Evolutionary conservation across 208 protist genomes (phyloP).

Genomic region (Acanthamoeba castellanii): DNA sequence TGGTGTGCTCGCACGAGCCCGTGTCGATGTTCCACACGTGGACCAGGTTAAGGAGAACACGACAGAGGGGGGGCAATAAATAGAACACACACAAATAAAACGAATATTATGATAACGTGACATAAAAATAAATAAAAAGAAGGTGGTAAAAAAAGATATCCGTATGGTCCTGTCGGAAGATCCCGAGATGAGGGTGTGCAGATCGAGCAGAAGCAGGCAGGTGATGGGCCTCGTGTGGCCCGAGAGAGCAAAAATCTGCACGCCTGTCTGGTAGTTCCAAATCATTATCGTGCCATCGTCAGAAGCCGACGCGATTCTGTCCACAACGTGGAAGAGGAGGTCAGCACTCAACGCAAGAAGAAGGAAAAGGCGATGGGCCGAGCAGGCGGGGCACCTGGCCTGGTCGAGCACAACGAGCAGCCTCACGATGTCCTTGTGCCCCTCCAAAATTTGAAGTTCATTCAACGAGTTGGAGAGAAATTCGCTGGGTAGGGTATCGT

Average conservation of each 20-base stretch:
- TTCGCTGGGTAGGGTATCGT: background rate
- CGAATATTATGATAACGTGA: background rate
- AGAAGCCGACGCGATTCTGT: conserved; percentile 57
- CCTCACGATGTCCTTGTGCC: conserved; percentile 51
- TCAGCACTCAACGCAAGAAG: background rate
- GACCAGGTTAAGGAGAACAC: background rate
- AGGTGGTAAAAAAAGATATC: conserved; percentile 17
- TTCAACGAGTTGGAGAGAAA: conserved; percentile 55
- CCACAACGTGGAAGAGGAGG: background rate
- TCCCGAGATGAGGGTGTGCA: conserved; percentile 58
- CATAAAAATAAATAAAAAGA: background rate
- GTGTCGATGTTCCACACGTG: conserved; percentile 63
- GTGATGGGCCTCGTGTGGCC: conserved; percentile 68
- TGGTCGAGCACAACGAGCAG: conserved; percentile 32
- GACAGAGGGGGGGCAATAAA: background rate
- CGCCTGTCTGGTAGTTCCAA: conserved; percentile 49
- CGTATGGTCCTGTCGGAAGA: conserved; percentile 68
- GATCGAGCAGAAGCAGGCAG: conserved; percentile 57
- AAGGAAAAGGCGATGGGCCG: too few species aligned
- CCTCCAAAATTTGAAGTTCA: conserved; percentile 44
- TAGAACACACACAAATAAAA: background rate
- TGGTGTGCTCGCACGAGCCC: conserved; percentile 9
- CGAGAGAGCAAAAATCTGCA: conserved; percentile 49
- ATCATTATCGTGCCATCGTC: conserved; percentile 46
- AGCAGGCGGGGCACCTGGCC: background rate